Percentiles rank a stretch among this genome's conserved stretches.
These are phyloP conservation scores for Teratosphaeria epicoccoides DNA, from an alignment of 2,329 filamentous ascomycete species.

Conservation along the genomic window DNA sequence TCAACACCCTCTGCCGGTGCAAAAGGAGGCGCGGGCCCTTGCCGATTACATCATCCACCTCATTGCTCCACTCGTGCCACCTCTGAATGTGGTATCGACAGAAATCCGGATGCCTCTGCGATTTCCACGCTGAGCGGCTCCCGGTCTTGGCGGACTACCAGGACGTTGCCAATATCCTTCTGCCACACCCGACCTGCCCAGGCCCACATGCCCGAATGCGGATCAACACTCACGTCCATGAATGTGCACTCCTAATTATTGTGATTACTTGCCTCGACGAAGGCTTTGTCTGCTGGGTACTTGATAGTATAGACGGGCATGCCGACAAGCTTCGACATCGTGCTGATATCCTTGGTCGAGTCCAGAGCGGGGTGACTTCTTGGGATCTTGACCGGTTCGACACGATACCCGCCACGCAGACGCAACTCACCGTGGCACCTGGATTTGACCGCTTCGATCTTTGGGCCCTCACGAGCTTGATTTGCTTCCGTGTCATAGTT, in stretches of 20 bases:
- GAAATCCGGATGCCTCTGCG: not conserved
- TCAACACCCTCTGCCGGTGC: too few relatives aligned
- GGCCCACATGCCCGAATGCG: not conserved
- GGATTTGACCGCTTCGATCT: not conserved
- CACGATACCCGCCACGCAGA: not conserved
- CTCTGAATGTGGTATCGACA: not conserved
- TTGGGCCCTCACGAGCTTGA: not conserved
- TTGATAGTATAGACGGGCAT: not conserved
- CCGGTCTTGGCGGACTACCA: not conserved
- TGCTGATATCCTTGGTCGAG: not conserved
- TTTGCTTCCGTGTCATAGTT: too few relatives aligned
- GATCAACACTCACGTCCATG: not conserved
- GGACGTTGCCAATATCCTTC: not conserved
- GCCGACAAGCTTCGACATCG: not conserved
- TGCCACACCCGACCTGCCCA: not conserved
- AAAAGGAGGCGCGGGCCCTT: not conserved
- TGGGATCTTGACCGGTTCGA: not conserved
- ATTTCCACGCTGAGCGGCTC: not conserved
- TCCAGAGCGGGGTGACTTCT: not conserved
- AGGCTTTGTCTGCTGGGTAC: not conserved
- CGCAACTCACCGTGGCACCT: not conserved
- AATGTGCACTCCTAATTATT: not conserved
- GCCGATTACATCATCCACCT: not conserved
- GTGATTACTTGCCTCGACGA: not conserved
- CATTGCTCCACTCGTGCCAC: not conserved